Evolutionary conservation across 768 basidiomycete species (phyloP).

Genomic region (Roridomyces roridus): DNA sequence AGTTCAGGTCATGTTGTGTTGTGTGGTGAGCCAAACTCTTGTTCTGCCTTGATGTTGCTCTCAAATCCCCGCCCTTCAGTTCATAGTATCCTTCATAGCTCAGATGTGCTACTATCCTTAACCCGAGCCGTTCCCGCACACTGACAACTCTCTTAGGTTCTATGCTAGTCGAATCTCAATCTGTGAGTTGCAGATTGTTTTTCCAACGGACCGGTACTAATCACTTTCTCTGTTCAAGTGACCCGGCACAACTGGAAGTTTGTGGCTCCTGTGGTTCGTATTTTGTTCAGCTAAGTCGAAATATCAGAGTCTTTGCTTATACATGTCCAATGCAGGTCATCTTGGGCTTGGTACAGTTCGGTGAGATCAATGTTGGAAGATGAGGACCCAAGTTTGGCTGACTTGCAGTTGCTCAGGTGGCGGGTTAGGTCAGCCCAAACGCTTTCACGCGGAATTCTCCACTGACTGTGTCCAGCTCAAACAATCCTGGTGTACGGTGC

Average conservation of each 20-base stretch:
- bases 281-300: too few species aligned
- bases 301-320: too few species aligned
- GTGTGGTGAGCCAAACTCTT: neutral
- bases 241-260: neutral
- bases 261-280: neutral
- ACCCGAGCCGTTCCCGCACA: neutral
- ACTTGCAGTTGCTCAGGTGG: neutral
- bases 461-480: neutral
- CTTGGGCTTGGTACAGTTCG: neutral
- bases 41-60: too few species aligned
- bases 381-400: too few species aligned
- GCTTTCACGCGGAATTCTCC: too few species aligned
- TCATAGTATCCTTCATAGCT: conserved; percentile 1
- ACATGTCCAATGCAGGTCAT: neutral
- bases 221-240: neutral
- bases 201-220: too few species aligned
- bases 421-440: neutral
- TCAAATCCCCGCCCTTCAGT: neutral
- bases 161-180: conserved; percentile 9
- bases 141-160: neutral
- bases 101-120: neutral
- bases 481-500: neutral
- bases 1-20: conserved; percentile 5
- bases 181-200: neutral
- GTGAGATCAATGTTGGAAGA: neutral